Base-by-base conservation (phyloP, 148 eudicot genomes). In the Rhododendron simsii region DNA sequence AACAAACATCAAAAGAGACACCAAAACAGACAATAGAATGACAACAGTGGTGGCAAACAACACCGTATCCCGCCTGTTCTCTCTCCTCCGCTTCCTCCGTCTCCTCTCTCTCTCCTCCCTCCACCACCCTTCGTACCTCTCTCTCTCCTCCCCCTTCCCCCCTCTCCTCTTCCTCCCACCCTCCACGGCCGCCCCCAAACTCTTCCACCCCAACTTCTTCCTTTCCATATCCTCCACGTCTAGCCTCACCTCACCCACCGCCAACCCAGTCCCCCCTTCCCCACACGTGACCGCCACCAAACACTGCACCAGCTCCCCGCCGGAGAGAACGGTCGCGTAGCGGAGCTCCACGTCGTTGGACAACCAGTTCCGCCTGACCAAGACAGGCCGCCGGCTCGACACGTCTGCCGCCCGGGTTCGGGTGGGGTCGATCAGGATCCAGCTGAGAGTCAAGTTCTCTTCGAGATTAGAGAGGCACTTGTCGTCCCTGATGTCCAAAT, bases 361-460 rank as follows among this genome's bases (percentile, higher is more conserved):
- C 50, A 89, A 13, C 93, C 93, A 91, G 59, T 90, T 89, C 83
- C 88, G 87, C 83, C 87, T 73, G 44, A 86, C 81, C 23, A 85
- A 86, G 30, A 92, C 91, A 0, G 91, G 89, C 11, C 74, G 83
- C 13, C 48, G 3, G 81, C 89, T 91, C 5, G 94, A 91, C 30
- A 92, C 39, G 26, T 88, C 88, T 1, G 85, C 94, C 2, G 91
- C 86, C 10, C 80, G 39, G n/a, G 85, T 78, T 14, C 57, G 81
- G 37, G 84, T 26, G 55, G 97, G 96, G 84, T 94, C 93, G 30
- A 91, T 90, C 28, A 95, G 11, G 75, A 95, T 89, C 98, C 97
- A 95, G 86, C 93, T 95, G 84, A 95, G 23, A 9, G 86, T 90
- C 85, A 95, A 7, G 14, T 85, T 86, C 79, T 89, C 84, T 33